Conservation (phyloP, 2,329 filamentous ascomycete species). For the Macrophomina tecta region DNA sequence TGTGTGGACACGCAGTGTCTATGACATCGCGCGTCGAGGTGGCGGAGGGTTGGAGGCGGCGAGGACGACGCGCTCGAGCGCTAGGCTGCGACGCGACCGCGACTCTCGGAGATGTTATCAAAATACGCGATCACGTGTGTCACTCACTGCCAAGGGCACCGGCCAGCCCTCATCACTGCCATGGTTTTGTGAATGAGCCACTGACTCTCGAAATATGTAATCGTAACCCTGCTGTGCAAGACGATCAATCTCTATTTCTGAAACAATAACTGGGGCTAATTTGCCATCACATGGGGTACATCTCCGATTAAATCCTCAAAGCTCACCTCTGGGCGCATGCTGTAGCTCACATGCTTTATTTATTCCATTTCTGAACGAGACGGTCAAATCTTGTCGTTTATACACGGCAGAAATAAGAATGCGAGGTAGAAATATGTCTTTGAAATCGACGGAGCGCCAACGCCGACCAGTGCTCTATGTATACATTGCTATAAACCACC, state of each 20-base stretch:
- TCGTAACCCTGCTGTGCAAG: too few relatives aligned
- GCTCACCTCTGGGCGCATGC: too few relatives aligned
- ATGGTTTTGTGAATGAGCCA: too few relatives aligned
- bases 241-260: too few relatives aligned
- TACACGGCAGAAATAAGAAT: too few relatives aligned
- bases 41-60: background rate
- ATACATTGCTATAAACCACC: background rate
- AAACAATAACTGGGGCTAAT: background rate
- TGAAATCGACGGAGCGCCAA: background rate
- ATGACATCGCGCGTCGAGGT: constrained; percentile 17
- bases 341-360: too few relatives aligned
- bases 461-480: constrained; percentile 12
- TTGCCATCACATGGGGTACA: too few relatives aligned
- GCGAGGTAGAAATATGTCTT: background rate
- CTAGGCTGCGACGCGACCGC: constrained; percentile 14
- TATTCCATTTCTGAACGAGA: too few relatives aligned
- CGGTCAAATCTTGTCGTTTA: too few relatives aligned
- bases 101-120: background rate
- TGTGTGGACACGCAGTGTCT: background rate
- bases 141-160: background rate
- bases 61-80: constrained; percentile 3
- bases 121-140: constrained; percentile 8
- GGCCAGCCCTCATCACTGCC: background rate
- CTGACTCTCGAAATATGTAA: too few relatives aligned
- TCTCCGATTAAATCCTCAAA: too few relatives aligned